Base-by-base conservation (phyloP, 75 land plant species). In the Pinus albicaulis region DNA sequence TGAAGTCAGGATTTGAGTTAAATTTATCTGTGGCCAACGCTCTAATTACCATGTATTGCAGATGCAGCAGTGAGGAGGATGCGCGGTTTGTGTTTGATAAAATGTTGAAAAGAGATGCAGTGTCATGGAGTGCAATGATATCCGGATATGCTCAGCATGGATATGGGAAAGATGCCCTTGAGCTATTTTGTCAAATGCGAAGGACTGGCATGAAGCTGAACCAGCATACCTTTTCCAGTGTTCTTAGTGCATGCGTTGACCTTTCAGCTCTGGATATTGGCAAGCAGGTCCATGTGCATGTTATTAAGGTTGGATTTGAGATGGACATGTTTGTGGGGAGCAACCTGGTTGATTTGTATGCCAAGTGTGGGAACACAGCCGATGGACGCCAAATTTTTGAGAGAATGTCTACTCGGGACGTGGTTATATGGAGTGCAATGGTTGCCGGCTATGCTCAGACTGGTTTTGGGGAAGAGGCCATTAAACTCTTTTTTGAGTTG, bases 261-360 rank as follows among this genome's bases (percentile, higher is more conserved):
- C 38, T 87, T 58, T 75, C 85, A 23, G 88, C 84, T n/a, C 84
- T 86, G 3, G 79, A 73, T 24, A 84, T 76, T 59, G 92, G 92
- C 12, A 80, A 74, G 57, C 89, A 87, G 73, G 72, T 92, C 44
- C 94, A 92, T 77, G 68, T 76, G 15, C 66, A 83, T 60, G 68
- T 80, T 28, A 20, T 89, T 19, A 89, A 85, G 55, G 73, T 81
- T 2, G 86, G 79, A 4, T 79, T 87, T 60, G 72, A 73, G 13
- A 66, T 74, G 16, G 80, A 89, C 55, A 78, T 89, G 14, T 78
- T 86, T n/a, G 94, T 92, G 0, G 59, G 77, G 22, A 92, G 85
- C 80, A 84, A 86, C 16, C 81, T 92, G 17, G 72, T 89, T 55
- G 60, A 88, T 11, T 79, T 89, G 87, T 91, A 89, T 79, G 78